phyloP scores from a whole-genome alignment of 2,329 filamentous ascomycete genomes.

The Raffaelea albimanens region DNA sequence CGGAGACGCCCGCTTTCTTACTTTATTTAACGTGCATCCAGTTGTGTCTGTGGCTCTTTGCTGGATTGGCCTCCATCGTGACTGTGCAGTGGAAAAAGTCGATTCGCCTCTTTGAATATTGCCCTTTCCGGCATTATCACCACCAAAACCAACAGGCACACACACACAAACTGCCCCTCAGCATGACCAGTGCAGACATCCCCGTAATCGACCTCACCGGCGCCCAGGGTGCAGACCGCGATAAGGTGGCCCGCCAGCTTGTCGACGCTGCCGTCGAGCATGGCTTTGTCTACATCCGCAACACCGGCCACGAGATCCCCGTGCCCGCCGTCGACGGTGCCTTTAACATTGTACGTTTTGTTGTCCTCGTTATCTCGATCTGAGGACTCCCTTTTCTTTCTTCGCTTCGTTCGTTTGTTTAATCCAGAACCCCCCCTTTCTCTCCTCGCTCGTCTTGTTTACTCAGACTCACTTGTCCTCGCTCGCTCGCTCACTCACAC shows the following conservation, averaged over 20 bases:
- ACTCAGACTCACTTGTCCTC: neutral
- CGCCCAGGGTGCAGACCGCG: constrained; percentile 23
- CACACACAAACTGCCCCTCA: neutral
- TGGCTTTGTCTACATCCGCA: constrained; percentile 85
- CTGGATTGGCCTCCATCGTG: too few species aligned
- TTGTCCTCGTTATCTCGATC: neutral
- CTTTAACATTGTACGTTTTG: constrained; percentile 58
- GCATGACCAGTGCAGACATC: constrained; percentile 43
- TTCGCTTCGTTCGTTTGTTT: too few species aligned
- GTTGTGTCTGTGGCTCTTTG: too few species aligned
- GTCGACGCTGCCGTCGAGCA: constrained; percentile 72
- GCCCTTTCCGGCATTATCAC: too few species aligned
- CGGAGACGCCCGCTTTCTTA: too few species aligned
- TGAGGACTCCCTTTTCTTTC: too few species aligned
- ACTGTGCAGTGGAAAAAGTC: too few species aligned
- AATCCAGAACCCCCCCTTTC: too few species aligned
- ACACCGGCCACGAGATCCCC: constrained; percentile 60
- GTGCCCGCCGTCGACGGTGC: constrained; percentile 55
- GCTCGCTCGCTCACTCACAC: neutral
- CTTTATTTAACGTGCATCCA: too few species aligned
- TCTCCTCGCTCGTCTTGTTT: constrained; percentile 5
- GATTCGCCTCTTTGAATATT: too few species aligned
- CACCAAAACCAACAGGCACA: too few species aligned
- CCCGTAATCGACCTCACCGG: constrained; percentile 76
- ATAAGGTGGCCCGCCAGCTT: constrained; percentile 55